A percentile compares a stretch with the other conserved stretches of the same genome.
These are phyloP conservation scores for Tolypocladium pustulatum DNA, from an alignment of 2,329 filamentous ascomycete genomes.

Conservation along the genomic window DNA sequence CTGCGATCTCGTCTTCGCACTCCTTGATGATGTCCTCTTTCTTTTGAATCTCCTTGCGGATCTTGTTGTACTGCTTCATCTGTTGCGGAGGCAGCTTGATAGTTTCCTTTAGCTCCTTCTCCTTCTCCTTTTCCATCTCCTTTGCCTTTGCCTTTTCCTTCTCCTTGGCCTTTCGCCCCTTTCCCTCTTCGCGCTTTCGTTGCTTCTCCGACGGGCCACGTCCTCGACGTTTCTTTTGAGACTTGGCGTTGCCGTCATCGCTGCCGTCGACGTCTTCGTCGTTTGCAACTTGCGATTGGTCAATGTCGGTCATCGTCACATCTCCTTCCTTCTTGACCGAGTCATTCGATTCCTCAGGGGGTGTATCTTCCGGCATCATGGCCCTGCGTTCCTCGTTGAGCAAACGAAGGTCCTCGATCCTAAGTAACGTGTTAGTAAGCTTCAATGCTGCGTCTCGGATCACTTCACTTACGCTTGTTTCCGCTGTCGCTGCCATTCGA, in stretches of 20 bases:
- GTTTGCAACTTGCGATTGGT: constrained; percentile 46
- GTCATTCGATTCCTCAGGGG: constrained; percentile 48
- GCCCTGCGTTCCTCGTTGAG: constrained; percentile 67
- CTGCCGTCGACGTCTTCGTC: constrained; percentile 56
- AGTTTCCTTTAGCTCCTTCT: constrained; percentile 56
- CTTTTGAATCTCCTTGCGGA: constrained; percentile 81
- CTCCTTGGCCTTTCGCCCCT: constrained; percentile 63
- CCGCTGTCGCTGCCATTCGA: constrained; percentile 75
- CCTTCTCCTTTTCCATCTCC: constrained; percentile 43
- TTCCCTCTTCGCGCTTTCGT: constrained; percentile 68
- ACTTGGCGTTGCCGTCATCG: constrained; percentile 58
- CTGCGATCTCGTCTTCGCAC: constrained; percentile 75
- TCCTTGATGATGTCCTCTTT: constrained; percentile 70
- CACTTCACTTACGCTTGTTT: constrained; percentile 44
- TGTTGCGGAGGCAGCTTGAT: constrained; percentile 58
- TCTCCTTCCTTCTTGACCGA: constrained; percentile 41
- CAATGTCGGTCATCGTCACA: constrained; percentile 50
- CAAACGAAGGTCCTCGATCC: constrained; percentile 58
- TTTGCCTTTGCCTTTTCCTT: constrained; percentile 56
- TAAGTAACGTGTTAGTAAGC: constrained; percentile 19
- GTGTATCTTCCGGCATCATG: constrained; percentile 61
- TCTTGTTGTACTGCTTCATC: constrained; percentile 78
- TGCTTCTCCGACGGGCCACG: constrained; percentile 53
- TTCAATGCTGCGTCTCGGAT: no score
- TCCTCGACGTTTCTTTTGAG: constrained; percentile 43